Conservation (phyloP, 129 eudicot genomes). For the Logfia minima region DNA sequence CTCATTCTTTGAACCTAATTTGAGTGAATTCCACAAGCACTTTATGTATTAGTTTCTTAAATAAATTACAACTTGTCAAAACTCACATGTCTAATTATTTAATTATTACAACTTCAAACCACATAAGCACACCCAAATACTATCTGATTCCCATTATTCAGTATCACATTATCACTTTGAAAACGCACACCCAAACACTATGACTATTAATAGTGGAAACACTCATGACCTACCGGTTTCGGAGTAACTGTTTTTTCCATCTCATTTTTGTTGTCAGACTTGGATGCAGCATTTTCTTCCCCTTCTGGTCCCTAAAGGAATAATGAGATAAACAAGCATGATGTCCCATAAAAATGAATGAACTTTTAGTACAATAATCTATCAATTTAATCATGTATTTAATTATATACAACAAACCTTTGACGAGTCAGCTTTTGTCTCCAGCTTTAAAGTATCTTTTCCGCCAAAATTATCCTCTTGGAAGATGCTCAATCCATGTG, state of each 20-base stretch:
- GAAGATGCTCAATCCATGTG: slow-evolving; percentile 88
- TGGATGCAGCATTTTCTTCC: slow-evolving; percentile 47
- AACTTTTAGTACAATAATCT: not conserved
- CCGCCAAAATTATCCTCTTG: slow-evolving; percentile 67
- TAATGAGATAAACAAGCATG: slow-evolving; percentile 17
- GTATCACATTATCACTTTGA: too few relatives aligned
- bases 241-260: slow-evolving; percentile 58
- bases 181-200: not conserved
- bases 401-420: slow-evolving; percentile 47
- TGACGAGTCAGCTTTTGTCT: slow-evolving; percentile 68
- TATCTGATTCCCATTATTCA: too few relatives aligned
- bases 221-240: slow-evolving; percentile 41
- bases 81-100: too few relatives aligned
- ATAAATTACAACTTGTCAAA: not conserved
- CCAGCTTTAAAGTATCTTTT: slow-evolving; percentile 66
- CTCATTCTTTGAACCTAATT: not conserved
- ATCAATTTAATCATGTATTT: not conserved
- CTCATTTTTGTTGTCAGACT: slow-evolving; percentile 60
- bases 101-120: too few relatives aligned
- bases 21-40: not conserved
- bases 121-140: too few relatives aligned
- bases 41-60: not conserved
- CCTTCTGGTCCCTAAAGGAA: slow-evolving; percentile 43
- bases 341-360: not conserved
- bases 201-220: not conserved